phyloP scores from a whole-genome alignment of 2,329 filamentous ascomycete species.

The Colletotrichum incanum region DNA sequence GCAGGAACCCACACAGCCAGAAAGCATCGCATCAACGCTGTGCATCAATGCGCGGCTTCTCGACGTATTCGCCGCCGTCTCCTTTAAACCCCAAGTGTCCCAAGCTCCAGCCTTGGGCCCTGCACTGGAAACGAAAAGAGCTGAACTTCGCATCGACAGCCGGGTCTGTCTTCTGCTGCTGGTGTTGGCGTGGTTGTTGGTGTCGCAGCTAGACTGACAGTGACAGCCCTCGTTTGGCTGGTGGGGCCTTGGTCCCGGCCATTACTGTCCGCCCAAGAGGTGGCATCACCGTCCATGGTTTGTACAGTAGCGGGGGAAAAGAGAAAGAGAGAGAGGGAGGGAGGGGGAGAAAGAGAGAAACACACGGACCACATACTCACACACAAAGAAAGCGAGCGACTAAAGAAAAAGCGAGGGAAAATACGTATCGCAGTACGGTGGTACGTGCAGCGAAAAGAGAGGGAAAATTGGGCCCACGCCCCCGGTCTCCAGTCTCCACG shows the following conservation, averaged over 20 bases:
- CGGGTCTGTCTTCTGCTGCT: background rate
- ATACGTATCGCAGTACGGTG: background rate
- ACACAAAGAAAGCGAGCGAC: background rate
- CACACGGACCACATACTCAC: background rate
- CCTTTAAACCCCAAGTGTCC: slow-evolving; percentile 8
- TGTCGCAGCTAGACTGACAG: slow-evolving; percentile 6
- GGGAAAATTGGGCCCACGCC: background rate
- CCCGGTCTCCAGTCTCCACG: background rate
- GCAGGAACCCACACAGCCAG: background rate
- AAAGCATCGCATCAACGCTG: slow-evolving; percentile 4
- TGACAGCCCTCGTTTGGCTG: slow-evolving; percentile 20
- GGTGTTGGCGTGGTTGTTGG: no score
- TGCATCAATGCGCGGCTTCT: slow-evolving; percentile 19
- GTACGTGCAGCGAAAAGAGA: background rate
- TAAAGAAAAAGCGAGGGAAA: slow-evolving; percentile 11
- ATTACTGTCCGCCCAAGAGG: background rate
- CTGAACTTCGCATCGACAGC: background rate
- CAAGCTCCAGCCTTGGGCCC: slow-evolving; percentile 19
- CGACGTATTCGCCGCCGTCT: slow-evolving; percentile 10
- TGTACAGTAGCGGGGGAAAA: background rate
- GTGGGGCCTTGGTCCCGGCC: background rate
- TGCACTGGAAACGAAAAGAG: slow-evolving; percentile 4
- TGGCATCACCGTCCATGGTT: background rate
- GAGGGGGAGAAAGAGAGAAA: background rate
- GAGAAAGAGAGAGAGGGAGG: no score